Evolutionary conservation across 257 asterid genomes (phyloP), one percentile per base, ranked within the genome.

Genomic region (Linaria vulgaris): DNA sequence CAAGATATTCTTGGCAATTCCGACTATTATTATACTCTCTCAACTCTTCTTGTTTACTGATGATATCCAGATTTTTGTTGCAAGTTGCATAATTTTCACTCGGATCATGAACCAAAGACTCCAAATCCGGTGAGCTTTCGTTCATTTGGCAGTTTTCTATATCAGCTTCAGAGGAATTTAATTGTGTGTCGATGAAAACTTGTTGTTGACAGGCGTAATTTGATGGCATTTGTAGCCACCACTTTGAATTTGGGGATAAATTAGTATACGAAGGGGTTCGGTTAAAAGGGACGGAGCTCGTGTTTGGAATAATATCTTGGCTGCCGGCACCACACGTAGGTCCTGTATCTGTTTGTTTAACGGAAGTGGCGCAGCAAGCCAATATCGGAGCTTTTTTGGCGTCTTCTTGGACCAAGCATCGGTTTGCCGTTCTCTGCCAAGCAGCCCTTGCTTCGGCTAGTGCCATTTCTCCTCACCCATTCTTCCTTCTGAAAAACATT

Each of bases 341-440:
- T 45, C 41, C 89, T 1, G 75, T 16, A 24, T 79, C 91, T 31
- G 73, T 66, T 31, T 78, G 83, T 58, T 74, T 79, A 21, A 56
- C 58, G 3, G 82, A 61, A 24, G 86, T 75, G 6, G 97, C 76
- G 74, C 83, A 86, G 72, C 83, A 86, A 55, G 97, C 95, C 71
- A 91, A 80, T 70, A 77, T 91, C 3, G 98, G 98, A 73, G 98
- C 96, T 74, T 91, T 65, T 76, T 87, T 87, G 38, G 97, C 97
- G 71, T 90, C 97, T 76, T 90, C 96, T 71, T 90, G 97, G 61
- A 85, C 90, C 63, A 90, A 80, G 68, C 88, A 90, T 62, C 97
- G 81, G 67, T 87, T 88, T 49, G 82, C 96, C 22, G 94, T 83
- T 74, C 95, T 87, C 74, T 88, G 95, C 94, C 92, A 88, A 60